Percentiles rank a stretch among this genome's conserved stretches.
phyloP scores from a whole-genome alignment of 2,329 filamentous ascomycete genomes.

The Exophiala phaeomuriformis region DNA sequence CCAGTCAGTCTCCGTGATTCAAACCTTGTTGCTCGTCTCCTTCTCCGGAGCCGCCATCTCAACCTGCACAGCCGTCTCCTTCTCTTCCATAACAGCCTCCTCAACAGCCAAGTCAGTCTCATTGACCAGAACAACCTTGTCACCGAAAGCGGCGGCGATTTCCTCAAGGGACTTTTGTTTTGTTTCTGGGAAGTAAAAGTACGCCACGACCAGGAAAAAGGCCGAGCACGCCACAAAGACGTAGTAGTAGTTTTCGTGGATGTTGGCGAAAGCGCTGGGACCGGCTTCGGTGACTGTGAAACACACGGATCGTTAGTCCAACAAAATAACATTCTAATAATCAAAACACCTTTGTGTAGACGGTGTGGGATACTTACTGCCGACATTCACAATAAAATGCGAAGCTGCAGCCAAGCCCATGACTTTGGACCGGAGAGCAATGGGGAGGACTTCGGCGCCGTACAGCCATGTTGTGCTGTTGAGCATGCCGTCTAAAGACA shows the following conservation, averaged over 20 bases:
- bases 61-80: slow-evolving; percentile 16
- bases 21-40: background rate
- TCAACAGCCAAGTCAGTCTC: slow-evolving; percentile 28
- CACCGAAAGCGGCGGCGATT: slow-evolving; percentile 45
- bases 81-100: slow-evolving; percentile 22
- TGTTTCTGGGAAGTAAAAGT: slow-evolving; percentile 50
- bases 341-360: background rate
- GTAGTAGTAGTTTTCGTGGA: slow-evolving; percentile 55
- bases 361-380: slow-evolving; percentile 28
- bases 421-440: slow-evolving; percentile 79
- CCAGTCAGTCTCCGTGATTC: too few species aligned
- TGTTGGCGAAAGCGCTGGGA: slow-evolving; percentile 50
- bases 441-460: slow-evolving; percentile 72
- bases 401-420: slow-evolving; percentile 78
- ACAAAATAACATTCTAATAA: too few species aligned
- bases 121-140: slow-evolving; percentile 35
- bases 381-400: slow-evolving; percentile 61
- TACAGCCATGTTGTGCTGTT: slow-evolving; percentile 75
- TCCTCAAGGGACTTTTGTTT: slow-evolving; percentile 45
- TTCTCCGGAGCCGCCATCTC: slow-evolving; percentile 1
- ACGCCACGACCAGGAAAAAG: slow-evolving; percentile 48
- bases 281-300: slow-evolving; percentile 43
- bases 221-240: slow-evolving; percentile 49
- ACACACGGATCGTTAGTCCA: background rate
- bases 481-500: slow-evolving; percentile 12